phyloP scores from a whole-genome alignment of 2,329 filamentous ascomycete genomes.

The Sporothrix luriei region DNA sequence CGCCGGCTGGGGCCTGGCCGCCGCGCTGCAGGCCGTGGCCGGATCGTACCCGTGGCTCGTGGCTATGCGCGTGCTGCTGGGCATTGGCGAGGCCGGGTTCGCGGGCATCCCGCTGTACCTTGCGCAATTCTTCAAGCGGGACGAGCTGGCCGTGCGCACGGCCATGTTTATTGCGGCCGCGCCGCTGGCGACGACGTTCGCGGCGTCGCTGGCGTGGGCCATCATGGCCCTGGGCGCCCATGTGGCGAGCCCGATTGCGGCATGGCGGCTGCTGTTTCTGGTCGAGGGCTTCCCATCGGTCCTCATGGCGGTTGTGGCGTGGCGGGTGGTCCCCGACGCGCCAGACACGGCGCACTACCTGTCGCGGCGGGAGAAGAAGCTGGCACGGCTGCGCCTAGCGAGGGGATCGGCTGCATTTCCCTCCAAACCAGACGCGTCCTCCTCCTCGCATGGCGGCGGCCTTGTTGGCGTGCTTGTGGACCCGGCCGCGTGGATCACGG shows the following conservation, averaged over 20 bases:
- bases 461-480: constrained; percentile 57
- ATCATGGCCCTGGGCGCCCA: constrained; percentile 68
- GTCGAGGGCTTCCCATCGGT: constrained; percentile 84
- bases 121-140: constrained; percentile 64
- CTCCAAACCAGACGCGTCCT: constrained; percentile 27
- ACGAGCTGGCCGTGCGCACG: constrained; percentile 80
- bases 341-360: constrained; percentile 68
- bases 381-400: constrained; percentile 70
- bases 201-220: constrained; percentile 75
- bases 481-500: constrained; percentile 73
- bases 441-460: constrained; percentile 14
- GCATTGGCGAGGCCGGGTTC: constrained; percentile 67
- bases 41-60: constrained; percentile 65
- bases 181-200: constrained; percentile 77
- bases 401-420: constrained; percentile 44
- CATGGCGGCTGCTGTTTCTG: constrained; percentile 84
- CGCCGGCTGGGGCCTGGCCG: constrained; percentile 75
- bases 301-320: constrained; percentile 72
- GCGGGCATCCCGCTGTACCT: constrained; percentile 65
- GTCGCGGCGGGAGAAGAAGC: constrained; percentile 63
- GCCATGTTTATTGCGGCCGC: constrained; percentile 88
- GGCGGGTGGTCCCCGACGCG: constrained; percentile 73
- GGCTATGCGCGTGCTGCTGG: constrained; percentile 58
- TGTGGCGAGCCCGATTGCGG: constrained; percentile 61
- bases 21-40: constrained; percentile 70